Base-by-base conservation (phyloP, 2,329 filamentous ascomycete species). In the Epichloe aotearoae region DNA sequence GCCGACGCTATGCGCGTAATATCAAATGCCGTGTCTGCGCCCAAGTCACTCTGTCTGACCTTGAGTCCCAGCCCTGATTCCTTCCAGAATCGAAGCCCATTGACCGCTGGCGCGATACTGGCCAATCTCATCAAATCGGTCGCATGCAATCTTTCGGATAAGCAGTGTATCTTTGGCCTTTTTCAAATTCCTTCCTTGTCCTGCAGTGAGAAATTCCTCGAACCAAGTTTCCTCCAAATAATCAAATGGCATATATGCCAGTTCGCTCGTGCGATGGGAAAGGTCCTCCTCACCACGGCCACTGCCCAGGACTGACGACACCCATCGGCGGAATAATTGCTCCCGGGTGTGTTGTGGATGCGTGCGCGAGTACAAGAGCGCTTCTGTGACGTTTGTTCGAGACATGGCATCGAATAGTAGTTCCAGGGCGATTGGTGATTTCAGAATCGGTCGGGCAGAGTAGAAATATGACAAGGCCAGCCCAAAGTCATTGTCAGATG, bases 381-480 rank as follows among this genome's bases (percentile, higher is more conserved):
- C 83, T 59, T 89, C 85, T 0, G 80, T 77, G 5, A 90, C 73
- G 59, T 77, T 86, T 7, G 82, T 80, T 37, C 72, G 72, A 1
- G 82, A 77, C 46, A 93, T 73, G 7, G 85, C 82, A 41, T 77
- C 74, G 58, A 88, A 89, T 36, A 90, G 79, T 7, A 82, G 72
- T 53, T 79, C 74, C 10, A 87, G 72, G 0, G 84, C 79, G 30
- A 74, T 70, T 2, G 76, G 70, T 0, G 74, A 78, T 56, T 78
- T 78, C n/a, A 95, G 71, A 19, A 84, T 79, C 2, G 88, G 88
- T 56, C 82, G 82, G 1, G 84, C 82, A 12, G 83, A 80, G 56
- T 89, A 76, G 67, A 86, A 93, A 67, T 93, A 94, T 11, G 86
- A 83, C 30, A 93, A 74, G 0, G 86, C 77, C 2, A 90, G 73